These are phyloP conservation scores for Austroboletus olivaceoglutinosus DNA, from an alignment of 1,284 basidiomycete genomes.

Conservation along the genomic window DNA sequence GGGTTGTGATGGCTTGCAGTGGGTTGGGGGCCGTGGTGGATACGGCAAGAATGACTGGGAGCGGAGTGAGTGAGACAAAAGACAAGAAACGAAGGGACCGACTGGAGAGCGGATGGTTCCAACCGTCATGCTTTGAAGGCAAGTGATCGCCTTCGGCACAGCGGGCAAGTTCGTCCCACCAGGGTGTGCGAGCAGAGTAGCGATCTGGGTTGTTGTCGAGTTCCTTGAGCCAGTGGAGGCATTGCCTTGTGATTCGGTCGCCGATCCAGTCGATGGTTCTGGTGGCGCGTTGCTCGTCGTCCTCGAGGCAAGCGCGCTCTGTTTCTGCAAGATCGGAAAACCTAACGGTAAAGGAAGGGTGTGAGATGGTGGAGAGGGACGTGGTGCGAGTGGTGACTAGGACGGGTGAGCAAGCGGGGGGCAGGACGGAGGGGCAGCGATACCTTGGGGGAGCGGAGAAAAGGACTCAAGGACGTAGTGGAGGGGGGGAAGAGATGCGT, in stretches of 20 bases:
- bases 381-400: conserved; percentile 76
- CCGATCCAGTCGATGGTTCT: conserved; percentile 80
- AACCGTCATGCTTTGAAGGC: conserved; percentile 67
- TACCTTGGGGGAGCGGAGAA: conserved; percentile 78
- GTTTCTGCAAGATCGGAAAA: conserved; percentile 73
- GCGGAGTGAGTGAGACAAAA: conserved; percentile 40
- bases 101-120: conserved; percentile 83
- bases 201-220: conserved; percentile 43
- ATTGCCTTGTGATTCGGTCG: conserved; percentile 59
- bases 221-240: conserved; percentile 66
- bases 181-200: conserved; percentile 56
- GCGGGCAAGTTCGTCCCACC: conserved; percentile 78
- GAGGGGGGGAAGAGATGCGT: conserved; percentile 61
- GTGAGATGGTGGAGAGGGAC: conserved; percentile 62
- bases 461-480: conserved; percentile 76
- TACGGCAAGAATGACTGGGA: conserved; percentile 74
- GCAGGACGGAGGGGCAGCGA: conserved; percentile 7
- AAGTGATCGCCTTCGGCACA: conserved; percentile 74
- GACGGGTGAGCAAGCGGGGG: conserved; percentile 9
- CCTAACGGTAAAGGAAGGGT: conserved; percentile 66
- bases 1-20: conserved; percentile 66
- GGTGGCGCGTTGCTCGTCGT: conserved; percentile 70
- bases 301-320: conserved; percentile 67
- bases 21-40: conserved; percentile 77
- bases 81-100: conserved; percentile 30